Conservation (phyloP, 129 eudicot species). For the Deinandra increscens region DNA sequence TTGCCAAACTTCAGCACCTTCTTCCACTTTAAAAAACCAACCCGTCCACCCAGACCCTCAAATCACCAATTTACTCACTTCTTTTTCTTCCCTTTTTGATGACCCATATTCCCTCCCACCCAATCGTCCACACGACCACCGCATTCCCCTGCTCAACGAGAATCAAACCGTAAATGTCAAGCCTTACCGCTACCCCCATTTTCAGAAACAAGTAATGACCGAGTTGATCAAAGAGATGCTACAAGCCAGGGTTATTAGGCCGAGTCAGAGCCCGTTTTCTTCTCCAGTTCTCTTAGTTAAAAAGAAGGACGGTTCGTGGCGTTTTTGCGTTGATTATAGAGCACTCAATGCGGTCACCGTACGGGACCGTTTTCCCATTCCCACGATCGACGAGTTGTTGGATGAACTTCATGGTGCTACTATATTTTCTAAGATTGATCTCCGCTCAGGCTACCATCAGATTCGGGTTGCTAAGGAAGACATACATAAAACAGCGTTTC, state of each 20-base stretch:
- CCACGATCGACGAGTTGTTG: too few species aligned
- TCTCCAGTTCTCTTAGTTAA: not conserved
- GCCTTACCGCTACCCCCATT: not conserved
- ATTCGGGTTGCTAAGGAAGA: too few species aligned
- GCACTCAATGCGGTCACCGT: not conserved
- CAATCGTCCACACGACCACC: not conserved
- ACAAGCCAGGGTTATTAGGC: not conserved
- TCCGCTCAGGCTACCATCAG: too few species aligned
- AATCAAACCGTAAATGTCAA: too few species aligned
- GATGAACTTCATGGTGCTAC: too few species aligned
- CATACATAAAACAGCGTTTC: too few species aligned
- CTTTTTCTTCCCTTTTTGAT: not conserved
- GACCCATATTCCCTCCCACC: not conserved
- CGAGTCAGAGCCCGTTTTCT: not conserved
- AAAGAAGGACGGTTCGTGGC: not conserved
- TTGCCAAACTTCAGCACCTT: not conserved
- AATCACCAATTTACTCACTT: not conserved
- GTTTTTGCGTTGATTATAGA: not conserved
- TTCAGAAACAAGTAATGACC: not conserved
- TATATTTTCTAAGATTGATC: too few species aligned
- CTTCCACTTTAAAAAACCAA: not conserved
- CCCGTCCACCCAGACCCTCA: not conserved
- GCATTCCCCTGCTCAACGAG: not conserved
- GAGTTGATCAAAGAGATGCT: not conserved
- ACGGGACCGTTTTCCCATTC: too few species aligned